These are phyloP conservation scores for Fraxinus dipetala DNA, from an alignment of 305 asterid species.

Conservation along the genomic window DNA sequence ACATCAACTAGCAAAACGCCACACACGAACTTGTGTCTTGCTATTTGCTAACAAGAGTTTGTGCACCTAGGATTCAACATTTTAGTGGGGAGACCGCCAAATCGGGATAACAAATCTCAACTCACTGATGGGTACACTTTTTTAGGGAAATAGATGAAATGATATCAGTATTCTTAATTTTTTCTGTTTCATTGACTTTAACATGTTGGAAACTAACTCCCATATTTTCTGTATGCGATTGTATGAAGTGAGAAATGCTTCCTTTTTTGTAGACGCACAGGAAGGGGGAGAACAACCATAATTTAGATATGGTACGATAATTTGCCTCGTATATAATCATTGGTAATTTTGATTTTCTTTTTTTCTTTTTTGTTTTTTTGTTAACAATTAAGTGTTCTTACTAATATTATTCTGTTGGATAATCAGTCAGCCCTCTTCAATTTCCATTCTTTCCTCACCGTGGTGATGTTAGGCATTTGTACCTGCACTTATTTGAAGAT, in stretches of 20 bases:
- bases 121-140: background rate
- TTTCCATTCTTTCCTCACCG: slow-evolving; percentile 58
- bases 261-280: slow-evolving; percentile 23
- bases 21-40: background rate
- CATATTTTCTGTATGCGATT: background rate
- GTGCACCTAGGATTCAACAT: too few relatives aligned
- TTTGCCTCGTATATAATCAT: slow-evolving; percentile 1
- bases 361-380: background rate
- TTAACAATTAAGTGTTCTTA: background rate
- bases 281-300: slow-evolving; percentile 18
- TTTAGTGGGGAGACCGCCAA: background rate
- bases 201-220: background rate
- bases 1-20: too few relatives aligned
- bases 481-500: slow-evolving; percentile 60
- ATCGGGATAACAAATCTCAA: background rate
- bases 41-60: too few relatives aligned
- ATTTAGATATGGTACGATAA: slow-evolving; percentile 41
- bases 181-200: background rate
- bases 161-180: background rate
- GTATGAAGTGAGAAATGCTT: background rate
- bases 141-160: background rate
- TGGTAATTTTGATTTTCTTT: background rate
- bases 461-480: slow-evolving; percentile 52
- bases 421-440: slow-evolving; percentile 57
- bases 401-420: slow-evolving; percentile 20